A percentile compares a stretch with the other conserved stretches of the same genome.
Evolutionary conservation across 208 protist genomes (phyloP).

Genomic region (Leishmania aethiopica): DNA sequence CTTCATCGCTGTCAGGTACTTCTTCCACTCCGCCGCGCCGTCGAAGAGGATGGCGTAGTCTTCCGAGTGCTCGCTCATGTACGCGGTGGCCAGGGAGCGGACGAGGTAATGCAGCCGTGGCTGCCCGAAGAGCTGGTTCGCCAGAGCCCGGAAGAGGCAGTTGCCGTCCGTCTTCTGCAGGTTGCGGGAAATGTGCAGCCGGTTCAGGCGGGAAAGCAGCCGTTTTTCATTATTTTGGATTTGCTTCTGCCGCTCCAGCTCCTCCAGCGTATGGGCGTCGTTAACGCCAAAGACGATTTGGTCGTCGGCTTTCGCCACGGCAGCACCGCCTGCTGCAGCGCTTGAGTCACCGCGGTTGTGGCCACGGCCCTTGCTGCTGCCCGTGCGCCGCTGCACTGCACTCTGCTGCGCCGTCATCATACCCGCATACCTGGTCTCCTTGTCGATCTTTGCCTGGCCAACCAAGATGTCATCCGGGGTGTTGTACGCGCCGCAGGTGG

Average conservation of each 20-base stretch:
- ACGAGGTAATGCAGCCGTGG: slow-evolving; percentile 58
- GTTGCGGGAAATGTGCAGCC: slow-evolving; percentile 44
- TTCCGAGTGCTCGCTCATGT: slow-evolving; percentile 59
- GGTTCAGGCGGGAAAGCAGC: slow-evolving; percentile 46
- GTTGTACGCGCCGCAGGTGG: slow-evolving; percentile 62
- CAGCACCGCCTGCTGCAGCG: neutral
- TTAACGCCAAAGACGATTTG: slow-evolving; percentile 76
- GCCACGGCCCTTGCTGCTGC: neutral
- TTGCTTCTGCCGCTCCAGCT: slow-evolving; percentile 56
- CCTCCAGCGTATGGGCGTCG: slow-evolving; percentile 62
- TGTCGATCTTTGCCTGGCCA: slow-evolving; percentile 53
- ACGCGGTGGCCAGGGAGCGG: slow-evolving; percentile 60
- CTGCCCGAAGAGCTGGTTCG: slow-evolving; percentile 78
- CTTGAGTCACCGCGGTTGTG: neutral
- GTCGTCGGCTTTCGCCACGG: neutral
- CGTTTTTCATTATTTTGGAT: slow-evolving; percentile 52
- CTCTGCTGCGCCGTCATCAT: slow-evolving; percentile 33
- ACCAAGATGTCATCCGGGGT: slow-evolving; percentile 67
- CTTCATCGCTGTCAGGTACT: slow-evolving; percentile 65
- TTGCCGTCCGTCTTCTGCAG: slow-evolving; percentile 75
- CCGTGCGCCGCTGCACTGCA: neutral
- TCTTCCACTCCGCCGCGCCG: slow-evolving; percentile 51
- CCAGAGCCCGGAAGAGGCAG: slow-evolving; percentile 78
- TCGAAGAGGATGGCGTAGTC: slow-evolving; percentile 81
- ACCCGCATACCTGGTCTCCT: slow-evolving; percentile 35